Percentiles rank a stretch among this genome's conserved stretches.
phyloP scores from a whole-genome alignment of 2,329 filamentous ascomycete genomes.

The Didymella lethalis region DNA sequence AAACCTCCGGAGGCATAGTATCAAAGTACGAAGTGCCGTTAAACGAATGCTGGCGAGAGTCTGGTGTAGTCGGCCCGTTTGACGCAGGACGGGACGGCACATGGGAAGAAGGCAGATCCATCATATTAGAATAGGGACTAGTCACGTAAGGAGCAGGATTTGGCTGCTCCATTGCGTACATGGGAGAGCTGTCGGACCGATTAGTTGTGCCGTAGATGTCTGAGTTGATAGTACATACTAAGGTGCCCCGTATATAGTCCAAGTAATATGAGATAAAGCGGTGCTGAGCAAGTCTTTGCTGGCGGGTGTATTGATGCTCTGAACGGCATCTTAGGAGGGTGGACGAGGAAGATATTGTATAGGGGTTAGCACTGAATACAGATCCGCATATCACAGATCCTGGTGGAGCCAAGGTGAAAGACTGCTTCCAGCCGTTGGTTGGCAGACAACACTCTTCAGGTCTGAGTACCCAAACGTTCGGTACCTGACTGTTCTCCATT shows the following conservation, averaged over 20 bases:
- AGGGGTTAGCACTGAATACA: constrained; percentile 7
- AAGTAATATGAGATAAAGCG: neutral
- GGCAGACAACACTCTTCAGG: constrained; percentile 19
- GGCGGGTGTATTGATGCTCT: constrained; percentile 1
- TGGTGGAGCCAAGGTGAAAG: constrained; percentile 19
- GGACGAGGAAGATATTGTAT: constrained; percentile 21
- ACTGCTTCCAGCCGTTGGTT: constrained; percentile 21
- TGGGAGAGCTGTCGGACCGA: constrained; percentile 10
- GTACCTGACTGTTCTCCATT: constrained; percentile 29
- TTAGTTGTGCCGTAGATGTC: constrained; percentile 9
- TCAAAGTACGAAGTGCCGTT: constrained; percentile 13
- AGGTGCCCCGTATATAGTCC: neutral
- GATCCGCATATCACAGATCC: constrained; percentile 10
- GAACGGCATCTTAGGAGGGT: neutral
- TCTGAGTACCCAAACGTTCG: constrained; percentile 21
- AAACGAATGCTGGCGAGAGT: constrained; percentile 17
- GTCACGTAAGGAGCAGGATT: constrained; percentile 18
- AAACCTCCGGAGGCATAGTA: constrained; percentile 5
- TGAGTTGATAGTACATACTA: constrained; percentile 2
- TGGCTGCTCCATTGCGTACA: constrained; percentile 22
- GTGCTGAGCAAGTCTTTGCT: neutral
- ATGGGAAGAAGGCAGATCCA: constrained; percentile 10
- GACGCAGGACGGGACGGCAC: constrained; percentile 5
- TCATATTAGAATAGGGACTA: constrained; percentile 20
- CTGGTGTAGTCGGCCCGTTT: constrained; percentile 9